These are phyloP conservation scores for Nakazawaea wyomingensis DNA, from an alignment of 805 yeast species.

Conservation along the genomic window DNA sequence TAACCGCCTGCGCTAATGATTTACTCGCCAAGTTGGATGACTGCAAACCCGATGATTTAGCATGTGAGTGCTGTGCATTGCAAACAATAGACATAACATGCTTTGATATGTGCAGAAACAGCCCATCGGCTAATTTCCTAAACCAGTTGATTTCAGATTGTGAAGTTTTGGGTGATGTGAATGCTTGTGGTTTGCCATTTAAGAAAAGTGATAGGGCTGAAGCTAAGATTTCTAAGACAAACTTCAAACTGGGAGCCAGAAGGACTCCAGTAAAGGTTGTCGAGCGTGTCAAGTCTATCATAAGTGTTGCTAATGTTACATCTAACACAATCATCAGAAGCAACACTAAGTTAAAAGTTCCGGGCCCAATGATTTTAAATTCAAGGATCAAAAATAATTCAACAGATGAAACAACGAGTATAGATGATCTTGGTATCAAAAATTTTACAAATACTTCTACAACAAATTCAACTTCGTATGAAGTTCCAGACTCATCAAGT, in stretches of 20 bases:
- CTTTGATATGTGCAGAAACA: conserved; percentile 43
- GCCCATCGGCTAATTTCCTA: conserved; percentile 40
- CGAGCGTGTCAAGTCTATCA: conserved; percentile 11
- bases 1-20: conserved; percentile 41
- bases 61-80: conserved; percentile 53
- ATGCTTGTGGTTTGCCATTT: conserved; percentile 47
- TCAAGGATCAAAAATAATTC: conserved; percentile 10
- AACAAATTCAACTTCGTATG: conserved; percentile 1
- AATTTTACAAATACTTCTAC: background rate
- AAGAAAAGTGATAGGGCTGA: conserved; percentile 33
- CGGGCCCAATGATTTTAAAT: conserved; percentile 8
- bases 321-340: background rate
- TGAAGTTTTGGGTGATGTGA: conserved; percentile 39
- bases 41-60: conserved; percentile 48
- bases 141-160: conserved; percentile 42
- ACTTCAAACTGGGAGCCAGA: conserved; percentile 7
- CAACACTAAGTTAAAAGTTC: conserved; percentile 1
- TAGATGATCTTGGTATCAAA: background rate
- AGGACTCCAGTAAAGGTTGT: conserved; percentile 1
- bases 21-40: conserved; percentile 40
- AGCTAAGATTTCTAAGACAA: conserved; percentile 24
- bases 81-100: conserved; percentile 42
- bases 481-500: background rate
- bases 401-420: background rate
- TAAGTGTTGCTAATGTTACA: background rate